phyloP scores from a whole-genome alignment of 2,329 filamentous ascomycete genomes.

The Aspergillus sergii region DNA sequence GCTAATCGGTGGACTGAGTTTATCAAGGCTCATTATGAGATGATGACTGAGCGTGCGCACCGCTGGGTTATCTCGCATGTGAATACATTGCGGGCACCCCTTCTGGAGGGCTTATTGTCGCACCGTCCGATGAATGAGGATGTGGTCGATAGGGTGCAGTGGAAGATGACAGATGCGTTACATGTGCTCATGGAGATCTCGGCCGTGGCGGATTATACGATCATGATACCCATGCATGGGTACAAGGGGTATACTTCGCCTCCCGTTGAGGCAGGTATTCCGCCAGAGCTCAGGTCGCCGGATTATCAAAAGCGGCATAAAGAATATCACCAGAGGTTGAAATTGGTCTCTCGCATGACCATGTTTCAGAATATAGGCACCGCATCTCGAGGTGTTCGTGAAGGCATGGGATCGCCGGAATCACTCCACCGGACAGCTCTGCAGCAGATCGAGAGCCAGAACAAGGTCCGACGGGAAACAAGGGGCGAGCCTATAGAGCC shows the following conservation, averaged over 20 bases:
- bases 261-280: neutral
- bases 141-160: slow-evolving; percentile 16
- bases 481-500: slow-evolving; percentile 14
- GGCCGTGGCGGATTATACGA: slow-evolving; percentile 22
- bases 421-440: neutral
- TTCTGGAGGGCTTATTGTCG: slow-evolving; percentile 13
- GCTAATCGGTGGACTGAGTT: slow-evolving; percentile 25
- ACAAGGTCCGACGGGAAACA: slow-evolving; percentile 14
- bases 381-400: neutral
- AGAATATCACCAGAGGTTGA: slow-evolving; percentile 10
- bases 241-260: slow-evolving; percentile 20
- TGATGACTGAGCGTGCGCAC: slow-evolving; percentile 27
- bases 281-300: neutral
- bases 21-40: slow-evolving; percentile 23
- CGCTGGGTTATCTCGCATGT: slow-evolving; percentile 25
- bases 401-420: neutral
- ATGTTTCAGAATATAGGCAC: neutral
- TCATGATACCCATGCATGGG: slow-evolving; percentile 29
- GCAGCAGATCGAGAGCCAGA: slow-evolving; percentile 15
- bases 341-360: neutral
- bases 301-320: neutral
- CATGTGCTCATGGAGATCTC: slow-evolving; percentile 17
- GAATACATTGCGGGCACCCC: slow-evolving; percentile 15
- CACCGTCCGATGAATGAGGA: slow-evolving; percentile 6
- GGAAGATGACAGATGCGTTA: slow-evolving; percentile 17